Evolutionary conservation across 176 grass and related monocot species (phyloP).

Genomic region (Juncus inflexus): DNA sequence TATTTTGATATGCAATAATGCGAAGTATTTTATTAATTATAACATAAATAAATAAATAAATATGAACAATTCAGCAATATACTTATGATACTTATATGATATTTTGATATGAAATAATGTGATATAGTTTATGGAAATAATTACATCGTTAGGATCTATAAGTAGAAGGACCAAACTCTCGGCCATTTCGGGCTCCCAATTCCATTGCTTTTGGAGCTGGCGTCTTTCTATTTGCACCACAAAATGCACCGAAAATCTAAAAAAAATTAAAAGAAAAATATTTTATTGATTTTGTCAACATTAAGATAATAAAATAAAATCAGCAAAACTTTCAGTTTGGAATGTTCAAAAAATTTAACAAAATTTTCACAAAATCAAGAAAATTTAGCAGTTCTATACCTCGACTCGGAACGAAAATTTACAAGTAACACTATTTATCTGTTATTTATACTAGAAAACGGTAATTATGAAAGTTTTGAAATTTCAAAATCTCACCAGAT

Average conservation of each 20-base stretch:
- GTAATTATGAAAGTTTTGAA: too few relatives aligned
- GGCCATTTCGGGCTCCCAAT: slow-evolving; percentile 79
- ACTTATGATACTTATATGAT: slow-evolving; percentile 7
- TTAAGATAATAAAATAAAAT: too few relatives aligned
- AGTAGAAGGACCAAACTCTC: slow-evolving; percentile 87
- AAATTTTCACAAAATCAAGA: neutral
- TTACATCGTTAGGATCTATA: slow-evolving; percentile 82
- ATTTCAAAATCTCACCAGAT: too few relatives aligned
- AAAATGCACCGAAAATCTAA: slow-evolving; percentile 65
- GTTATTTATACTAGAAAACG: too few relatives aligned
- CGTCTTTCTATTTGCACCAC: slow-evolving; percentile 69
- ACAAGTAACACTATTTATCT: too few relatives aligned
- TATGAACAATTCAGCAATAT: slow-evolving; percentile 27
- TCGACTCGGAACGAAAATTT: too few relatives aligned
- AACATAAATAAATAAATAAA: neutral
- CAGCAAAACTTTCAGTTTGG: too few relatives aligned
- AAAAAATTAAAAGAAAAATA: too few relatives aligned
- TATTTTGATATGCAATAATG: neutral
- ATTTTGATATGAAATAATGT: too few relatives aligned
- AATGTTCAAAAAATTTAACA: slow-evolving; percentile 6
- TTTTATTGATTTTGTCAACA: too few relatives aligned
- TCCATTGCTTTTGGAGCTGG: slow-evolving; percentile 88
- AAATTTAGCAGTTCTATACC: too few relatives aligned
- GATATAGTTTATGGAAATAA: neutral
- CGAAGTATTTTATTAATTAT: slow-evolving; percentile 21